These are phyloP conservation scores for Allodekkera sacchari DNA, from an alignment of 805 yeast species.

Conservation along the genomic window DNA sequence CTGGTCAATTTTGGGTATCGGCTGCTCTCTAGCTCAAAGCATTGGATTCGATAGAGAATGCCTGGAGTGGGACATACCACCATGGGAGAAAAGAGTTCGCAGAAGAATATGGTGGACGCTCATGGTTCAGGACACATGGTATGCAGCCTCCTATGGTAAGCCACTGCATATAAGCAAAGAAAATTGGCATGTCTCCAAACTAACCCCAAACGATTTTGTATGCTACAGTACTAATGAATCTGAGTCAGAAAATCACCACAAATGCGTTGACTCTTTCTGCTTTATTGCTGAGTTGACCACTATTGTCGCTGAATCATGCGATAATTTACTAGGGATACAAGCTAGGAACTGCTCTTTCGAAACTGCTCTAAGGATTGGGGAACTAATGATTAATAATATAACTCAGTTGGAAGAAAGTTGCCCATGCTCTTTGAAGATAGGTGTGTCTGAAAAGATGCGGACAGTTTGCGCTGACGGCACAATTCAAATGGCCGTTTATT, in stretches of 20 bases:
- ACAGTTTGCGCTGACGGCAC: constrained; percentile 3
- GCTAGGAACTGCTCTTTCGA: constrained; percentile 1
- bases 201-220: background rate
- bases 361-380: background rate
- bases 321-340: background rate
- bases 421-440: background rate
- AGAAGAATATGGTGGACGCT: constrained; percentile 1
- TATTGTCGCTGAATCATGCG: background rate
- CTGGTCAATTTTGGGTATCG: background rate
- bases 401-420: background rate
- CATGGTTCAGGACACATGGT: background rate
- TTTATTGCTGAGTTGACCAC: background rate
- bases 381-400: background rate
- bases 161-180: background rate
- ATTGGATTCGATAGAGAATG: background rate
- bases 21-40: background rate
- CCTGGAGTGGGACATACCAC: background rate
- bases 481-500: constrained; percentile 1
- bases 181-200: background rate
- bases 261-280: background rate
- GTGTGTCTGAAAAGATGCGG: background rate
- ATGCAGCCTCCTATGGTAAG: background rate
- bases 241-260: background rate
- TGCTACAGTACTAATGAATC: background rate
- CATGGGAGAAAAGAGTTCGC: background rate